These are phyloP conservation scores for Rhododendron simsii DNA, from an alignment of 148 eudicot genomes.

Conservation along the genomic window DNA sequence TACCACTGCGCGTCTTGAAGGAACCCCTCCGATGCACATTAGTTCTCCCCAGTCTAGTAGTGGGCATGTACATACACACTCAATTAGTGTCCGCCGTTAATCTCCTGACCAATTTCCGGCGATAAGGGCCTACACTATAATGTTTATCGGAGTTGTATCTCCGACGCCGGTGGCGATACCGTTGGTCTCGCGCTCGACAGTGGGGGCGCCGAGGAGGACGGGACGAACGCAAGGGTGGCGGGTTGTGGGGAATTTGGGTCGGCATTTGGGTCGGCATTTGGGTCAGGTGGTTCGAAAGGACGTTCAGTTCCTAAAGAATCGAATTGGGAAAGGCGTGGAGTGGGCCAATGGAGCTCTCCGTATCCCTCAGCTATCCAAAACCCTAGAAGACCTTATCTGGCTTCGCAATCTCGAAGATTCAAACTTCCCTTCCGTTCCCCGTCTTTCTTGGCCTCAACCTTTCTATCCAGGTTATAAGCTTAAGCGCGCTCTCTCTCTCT, in stretches of 20 bases:
- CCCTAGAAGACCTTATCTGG: constrained; percentile 63
- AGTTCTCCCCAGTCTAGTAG: background rate
- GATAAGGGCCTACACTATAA: background rate
- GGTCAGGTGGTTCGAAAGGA: constrained; percentile 56
- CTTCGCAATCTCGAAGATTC: constrained; percentile 67
- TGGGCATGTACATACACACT: background rate
- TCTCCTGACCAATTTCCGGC: background rate
- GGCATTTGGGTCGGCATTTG: constrained; percentile 39
- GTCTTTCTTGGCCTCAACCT: constrained; percentile 70
- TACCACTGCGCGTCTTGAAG: too few species aligned
- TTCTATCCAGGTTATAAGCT: constrained; percentile 58
- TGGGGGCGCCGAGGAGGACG: background rate
- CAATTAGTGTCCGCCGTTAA: background rate
- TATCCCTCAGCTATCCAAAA: constrained; percentile 40
- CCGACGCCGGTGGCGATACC: constrained; percentile 2
- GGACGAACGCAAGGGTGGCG: background rate
- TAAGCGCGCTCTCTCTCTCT: background rate
- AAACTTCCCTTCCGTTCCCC: constrained; percentile 14
- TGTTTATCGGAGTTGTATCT: background rate
- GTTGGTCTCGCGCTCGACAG: background rate
- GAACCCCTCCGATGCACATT: too few species aligned
- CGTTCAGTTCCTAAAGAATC: constrained; percentile 45
- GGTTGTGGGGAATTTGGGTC: constrained; percentile 30
- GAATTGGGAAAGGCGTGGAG: constrained; percentile 28
- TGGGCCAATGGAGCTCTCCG: constrained; percentile 54